phyloP scores from a whole-genome alignment of 108 stramenopile species.

The Craspedostauros australis region DNA sequence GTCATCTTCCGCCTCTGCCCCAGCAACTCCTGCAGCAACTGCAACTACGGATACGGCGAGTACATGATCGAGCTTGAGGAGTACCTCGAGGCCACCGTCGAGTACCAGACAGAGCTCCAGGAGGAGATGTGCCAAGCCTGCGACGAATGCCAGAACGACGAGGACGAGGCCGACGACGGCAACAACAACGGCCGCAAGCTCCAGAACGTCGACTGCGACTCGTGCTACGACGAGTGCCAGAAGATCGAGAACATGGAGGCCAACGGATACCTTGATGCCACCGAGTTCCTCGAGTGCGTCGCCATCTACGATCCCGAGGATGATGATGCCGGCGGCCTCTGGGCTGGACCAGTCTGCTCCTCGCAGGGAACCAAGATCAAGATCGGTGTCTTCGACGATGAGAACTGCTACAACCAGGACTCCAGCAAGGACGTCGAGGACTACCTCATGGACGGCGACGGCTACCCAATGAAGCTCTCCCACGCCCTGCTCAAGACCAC shows the following conservation, averaged over 20 bases:
- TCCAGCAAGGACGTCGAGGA: conserved; percentile 59
- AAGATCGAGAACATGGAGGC: conserved; percentile 90
- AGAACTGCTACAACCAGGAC: conserved; percentile 53
- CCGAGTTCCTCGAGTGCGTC: conserved; percentile 67
- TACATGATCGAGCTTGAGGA: conserved; percentile 75
- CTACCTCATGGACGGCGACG: conserved; percentile 55
- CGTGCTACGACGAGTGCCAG: conserved; percentile 71
- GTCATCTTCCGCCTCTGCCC: conserved; percentile 84
- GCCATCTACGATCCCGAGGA: conserved; percentile 56
- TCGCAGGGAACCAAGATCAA: conserved; percentile 70
- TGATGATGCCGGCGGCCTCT: conserved; percentile 48
- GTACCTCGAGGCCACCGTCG: conserved; percentile 65
- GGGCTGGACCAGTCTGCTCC: conserved; percentile 72
- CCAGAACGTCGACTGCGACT: conserved; percentile 49
- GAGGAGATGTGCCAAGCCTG: conserved; percentile 76
- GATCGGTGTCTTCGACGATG: conserved; percentile 81
- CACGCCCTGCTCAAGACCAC: conserved; percentile 78
- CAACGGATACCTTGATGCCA: conserved; percentile 82
- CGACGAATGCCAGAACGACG: conserved; percentile 41
- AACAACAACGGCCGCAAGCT: conserved; percentile 27
- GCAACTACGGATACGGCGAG: conserved; percentile 83
- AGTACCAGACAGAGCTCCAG: conserved; percentile 60
- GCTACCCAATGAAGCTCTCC: conserved; percentile 49
- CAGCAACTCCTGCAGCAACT: conserved; percentile 42
- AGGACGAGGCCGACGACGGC: conserved; percentile 12